Percentiles rank a stretch among this genome's conserved stretches.
phyloP scores from a whole-genome alignment of 495 filamentous ascomycete species.

The Talaromyces nanjingensis region DNA sequence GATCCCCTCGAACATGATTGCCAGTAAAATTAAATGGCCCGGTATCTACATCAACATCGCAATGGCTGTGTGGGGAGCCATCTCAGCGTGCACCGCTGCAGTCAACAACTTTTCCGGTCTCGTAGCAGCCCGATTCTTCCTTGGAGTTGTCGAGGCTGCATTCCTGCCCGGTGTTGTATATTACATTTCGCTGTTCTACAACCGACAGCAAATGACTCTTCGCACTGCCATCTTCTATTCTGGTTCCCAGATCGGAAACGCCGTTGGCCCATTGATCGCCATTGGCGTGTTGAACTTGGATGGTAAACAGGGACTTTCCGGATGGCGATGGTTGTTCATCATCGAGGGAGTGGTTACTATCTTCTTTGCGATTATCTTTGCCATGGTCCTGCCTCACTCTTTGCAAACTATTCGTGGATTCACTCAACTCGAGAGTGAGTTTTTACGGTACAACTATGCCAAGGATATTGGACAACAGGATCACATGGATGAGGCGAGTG shows the following conservation, averaged over 20 bases:
- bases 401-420: conserved; percentile 17
- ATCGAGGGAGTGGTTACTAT: conserved; percentile 74
- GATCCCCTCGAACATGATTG: conserved; percentile 80
- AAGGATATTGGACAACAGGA: conserved; percentile 18
- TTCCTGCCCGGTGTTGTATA: conserved; percentile 97
- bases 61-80: not conserved
- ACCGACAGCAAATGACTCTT: conserved; percentile 76
- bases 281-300: conserved; percentile 92
- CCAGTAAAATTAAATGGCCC: conserved; percentile 72
- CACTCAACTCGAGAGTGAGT: conserved; percentile 19
- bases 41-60: conserved; percentile 71
- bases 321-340: conserved; percentile 95
- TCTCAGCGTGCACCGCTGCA: not conserved
- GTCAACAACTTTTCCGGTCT: not conserved
- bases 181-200: conserved; percentile 89
- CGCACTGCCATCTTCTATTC: conserved; percentile 87
- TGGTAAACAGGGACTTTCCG: conserved; percentile 64
- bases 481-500: conserved; percentile 13
- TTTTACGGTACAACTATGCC: conserved; percentile 16
- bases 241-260: conserved; percentile 80
- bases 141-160: conserved; percentile 83
- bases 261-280: conserved; percentile 83
- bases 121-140: conserved; percentile 72
- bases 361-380: conserved; percentile 26
- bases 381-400: conserved; percentile 13